Conservation (phyloP, 192 early-diverging fungal species). For the Gorgonomyces haynaldii region DNA sequence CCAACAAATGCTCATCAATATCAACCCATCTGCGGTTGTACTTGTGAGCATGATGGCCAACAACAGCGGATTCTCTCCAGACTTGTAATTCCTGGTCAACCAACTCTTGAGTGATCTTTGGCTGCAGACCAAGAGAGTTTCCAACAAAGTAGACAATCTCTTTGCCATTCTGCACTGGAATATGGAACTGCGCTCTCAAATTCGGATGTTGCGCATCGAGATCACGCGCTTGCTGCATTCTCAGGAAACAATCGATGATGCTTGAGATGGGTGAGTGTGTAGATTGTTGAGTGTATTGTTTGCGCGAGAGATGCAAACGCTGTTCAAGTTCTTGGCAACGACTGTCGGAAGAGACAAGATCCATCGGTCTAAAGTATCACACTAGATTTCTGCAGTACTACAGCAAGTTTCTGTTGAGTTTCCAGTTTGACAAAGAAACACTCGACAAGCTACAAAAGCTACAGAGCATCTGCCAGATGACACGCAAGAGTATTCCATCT, state of each 20-base stretch:
- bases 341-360: too few species aligned
- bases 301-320: not conserved
- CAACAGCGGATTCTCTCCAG: slow-evolving; percentile 68
- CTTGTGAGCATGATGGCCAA: slow-evolving; percentile 79
- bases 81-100: slow-evolving; percentile 84
- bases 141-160: slow-evolving; percentile 73
- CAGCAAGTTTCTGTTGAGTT: too few species aligned
- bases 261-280: slow-evolving; percentile 1
- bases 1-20: slow-evolving; percentile 66
- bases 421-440: too few species aligned
- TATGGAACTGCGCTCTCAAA: not conserved
- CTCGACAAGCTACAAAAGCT: too few species aligned
- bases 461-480: too few species aligned
- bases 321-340: too few species aligned
- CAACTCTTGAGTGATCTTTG: slow-evolving; percentile 47
- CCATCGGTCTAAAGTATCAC: too few species aligned
- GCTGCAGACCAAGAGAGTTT: slow-evolving; percentile 86
- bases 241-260: slow-evolving; percentile 2
- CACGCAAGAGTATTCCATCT: too few species aligned
- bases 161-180: not conserved
- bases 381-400: too few species aligned
- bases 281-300: not conserved
- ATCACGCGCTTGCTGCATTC: not conserved
- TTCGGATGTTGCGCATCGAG: not conserved
- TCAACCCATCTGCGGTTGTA: slow-evolving; percentile 74